Percentiles rank a stretch among this genome's conserved stretches.
Conservation (phyloP, 2,329 filamentous ascomycete species). For the Sordariomycetes sp. region DNA sequence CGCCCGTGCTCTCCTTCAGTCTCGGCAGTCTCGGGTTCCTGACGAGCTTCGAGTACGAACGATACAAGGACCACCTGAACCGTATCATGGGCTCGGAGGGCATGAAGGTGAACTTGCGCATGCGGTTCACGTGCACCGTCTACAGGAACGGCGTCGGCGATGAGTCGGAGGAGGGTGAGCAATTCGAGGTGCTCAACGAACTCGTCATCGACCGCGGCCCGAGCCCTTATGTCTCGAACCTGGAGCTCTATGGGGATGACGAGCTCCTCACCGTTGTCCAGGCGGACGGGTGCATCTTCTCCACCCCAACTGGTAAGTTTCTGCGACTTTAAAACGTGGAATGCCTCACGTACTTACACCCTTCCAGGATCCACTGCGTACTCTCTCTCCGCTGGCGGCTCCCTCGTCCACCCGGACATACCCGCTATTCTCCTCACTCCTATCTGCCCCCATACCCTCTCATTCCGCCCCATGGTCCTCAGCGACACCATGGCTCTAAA, state of each 20-base stretch:
- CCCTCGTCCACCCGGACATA: slow-evolving; percentile 91
- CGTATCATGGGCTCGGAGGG: slow-evolving; percentile 87
- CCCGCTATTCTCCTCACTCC: slow-evolving; percentile 93
- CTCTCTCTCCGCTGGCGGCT: slow-evolving; percentile 88
- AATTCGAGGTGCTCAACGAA: slow-evolving; percentile 97
- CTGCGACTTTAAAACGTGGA: background rate
- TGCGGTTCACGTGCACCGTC: slow-evolving; percentile 98
- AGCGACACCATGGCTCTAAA: slow-evolving; percentile 90
- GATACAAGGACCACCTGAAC: slow-evolving; percentile 79
- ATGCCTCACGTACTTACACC: background rate
- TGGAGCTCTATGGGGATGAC: slow-evolving; percentile 92
- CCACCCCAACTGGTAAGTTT: slow-evolving; percentile 67
- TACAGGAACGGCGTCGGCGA: slow-evolving; percentile 58
- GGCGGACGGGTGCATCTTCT: slow-evolving; percentile 96
- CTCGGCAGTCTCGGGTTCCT: slow-evolving; percentile 80
- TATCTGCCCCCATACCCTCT: slow-evolving; percentile 94
- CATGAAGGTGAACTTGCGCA: slow-evolving; percentile 94
- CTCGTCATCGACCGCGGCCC: slow-evolving; percentile 96
- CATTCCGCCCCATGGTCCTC: slow-evolving; percentile 95
- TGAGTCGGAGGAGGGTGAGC: slow-evolving; percentile 78
- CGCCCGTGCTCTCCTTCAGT: slow-evolving; percentile 75
- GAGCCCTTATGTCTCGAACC: slow-evolving; percentile 90
- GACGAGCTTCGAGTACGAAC: slow-evolving; percentile 77
- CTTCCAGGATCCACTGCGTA: slow-evolving; percentile 64
- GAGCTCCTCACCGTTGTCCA: slow-evolving; percentile 92